These are phyloP conservation scores for Penstemon barbatus DNA, from an alignment of 257 asterid species.

Conservation along the genomic window DNA sequence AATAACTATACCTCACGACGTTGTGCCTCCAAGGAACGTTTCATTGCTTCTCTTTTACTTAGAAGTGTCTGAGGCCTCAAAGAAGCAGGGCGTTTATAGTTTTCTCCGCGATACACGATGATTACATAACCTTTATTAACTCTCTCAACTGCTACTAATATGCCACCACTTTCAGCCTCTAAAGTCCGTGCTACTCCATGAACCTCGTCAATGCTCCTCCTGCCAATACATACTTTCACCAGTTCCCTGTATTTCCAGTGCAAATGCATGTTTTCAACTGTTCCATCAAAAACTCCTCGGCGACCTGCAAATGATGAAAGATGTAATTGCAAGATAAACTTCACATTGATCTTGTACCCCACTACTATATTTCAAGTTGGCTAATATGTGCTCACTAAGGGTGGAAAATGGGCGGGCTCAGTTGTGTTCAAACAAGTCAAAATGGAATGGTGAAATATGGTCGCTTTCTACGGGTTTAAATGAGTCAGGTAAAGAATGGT, in stretches of 20 bases:
- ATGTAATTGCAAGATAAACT: conserved; percentile 18
- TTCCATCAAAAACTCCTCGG: conserved; percentile 97
- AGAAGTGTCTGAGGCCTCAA: conserved; percentile 91
- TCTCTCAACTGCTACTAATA: conserved; percentile 87
- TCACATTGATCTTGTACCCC: conserved; percentile 11
- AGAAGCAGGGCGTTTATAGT: conserved; percentile 81
- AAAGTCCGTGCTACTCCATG: conserved; percentile 67
- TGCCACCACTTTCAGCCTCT: conserved; percentile 97
- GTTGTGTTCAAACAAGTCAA: too few species aligned
- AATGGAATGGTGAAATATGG: too few species aligned
- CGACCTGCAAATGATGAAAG: conserved; percentile 60
- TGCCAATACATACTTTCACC: conserved; percentile 80
- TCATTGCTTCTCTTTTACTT: conserved; percentile 91
- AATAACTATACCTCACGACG: conserved; percentile 68
- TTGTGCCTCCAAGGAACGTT: conserved; percentile 86
- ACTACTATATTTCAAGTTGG: conserved; percentile 6
- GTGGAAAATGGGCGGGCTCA: too few species aligned
- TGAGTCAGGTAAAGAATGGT: too few species aligned
- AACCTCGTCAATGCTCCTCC: conserved; percentile 69
- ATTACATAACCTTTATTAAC: conserved; percentile 83
- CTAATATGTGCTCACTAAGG: conserved; percentile 3
- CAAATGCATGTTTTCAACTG: conserved; percentile 96
- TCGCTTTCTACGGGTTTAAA: too few species aligned
- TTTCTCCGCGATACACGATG: conserved; percentile 92
- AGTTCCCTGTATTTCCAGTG: conserved; percentile 99